A percentile compares a stretch with the other conserved stretches of the same genome.
phyloP scores from a whole-genome alignment of 306 rosid species.

The Cercis canadensis region DNA sequence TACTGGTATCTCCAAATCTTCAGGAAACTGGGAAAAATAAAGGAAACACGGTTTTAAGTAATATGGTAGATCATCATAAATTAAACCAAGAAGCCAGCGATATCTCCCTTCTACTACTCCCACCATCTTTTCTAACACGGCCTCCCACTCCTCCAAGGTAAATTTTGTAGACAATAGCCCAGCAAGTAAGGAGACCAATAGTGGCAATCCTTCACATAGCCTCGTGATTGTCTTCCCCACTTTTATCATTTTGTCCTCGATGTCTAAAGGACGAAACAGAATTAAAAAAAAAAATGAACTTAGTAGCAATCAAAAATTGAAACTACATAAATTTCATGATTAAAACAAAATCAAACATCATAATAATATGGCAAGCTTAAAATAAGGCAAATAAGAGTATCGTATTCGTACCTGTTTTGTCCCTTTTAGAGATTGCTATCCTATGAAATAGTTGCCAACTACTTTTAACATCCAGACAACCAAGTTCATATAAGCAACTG shows the following conservation, averaged over 20 bases:
- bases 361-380: too few species aligned
- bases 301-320: neutral
- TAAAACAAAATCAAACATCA: neutral
- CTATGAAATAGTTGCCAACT: neutral
- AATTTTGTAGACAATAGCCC: slow-evolving; percentile 14
- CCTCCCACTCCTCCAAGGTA: neutral
- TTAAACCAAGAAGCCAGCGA: neutral
- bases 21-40: neutral
- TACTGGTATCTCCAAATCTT: neutral
- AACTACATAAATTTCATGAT: neutral
- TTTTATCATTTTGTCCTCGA: neutral
- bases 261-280: neutral
- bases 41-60: neutral
- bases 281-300: neutral
- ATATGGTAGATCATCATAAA: neutral
- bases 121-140: neutral
- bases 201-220: slow-evolving; percentile 28
- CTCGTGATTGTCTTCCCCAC: slow-evolving; percentile 24
- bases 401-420: neutral
- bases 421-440: neutral
- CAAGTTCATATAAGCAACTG: accelerated
- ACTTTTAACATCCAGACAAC: accelerated
- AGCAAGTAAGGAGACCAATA: slow-evolving; percentile 12
- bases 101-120: neutral
- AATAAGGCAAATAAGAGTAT: too few species aligned